Conservation (phyloP, 176 grass and related monocot species). For the Poa pratensis region DNA sequence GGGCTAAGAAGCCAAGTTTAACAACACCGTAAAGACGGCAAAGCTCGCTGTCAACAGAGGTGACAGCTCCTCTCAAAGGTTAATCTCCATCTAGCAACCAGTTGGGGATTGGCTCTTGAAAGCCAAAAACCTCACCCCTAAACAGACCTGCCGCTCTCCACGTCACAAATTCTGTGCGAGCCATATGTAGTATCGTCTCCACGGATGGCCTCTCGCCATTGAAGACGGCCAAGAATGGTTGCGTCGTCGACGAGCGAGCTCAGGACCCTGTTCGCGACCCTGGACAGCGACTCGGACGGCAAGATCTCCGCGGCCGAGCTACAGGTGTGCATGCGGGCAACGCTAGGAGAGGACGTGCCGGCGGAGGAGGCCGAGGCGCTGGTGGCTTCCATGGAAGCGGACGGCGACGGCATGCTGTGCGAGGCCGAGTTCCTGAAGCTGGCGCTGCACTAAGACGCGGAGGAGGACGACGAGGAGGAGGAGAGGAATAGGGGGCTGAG, state of each 20-base stretch:
- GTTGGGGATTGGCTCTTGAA: too few species aligned
- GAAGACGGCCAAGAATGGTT: conserved; percentile 32
- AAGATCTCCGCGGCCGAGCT: conserved; percentile 33
- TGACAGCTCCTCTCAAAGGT: too few species aligned
- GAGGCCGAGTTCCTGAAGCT: conserved; percentile 44
- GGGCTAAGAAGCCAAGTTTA: too few species aligned
- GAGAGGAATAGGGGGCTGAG: background rate
- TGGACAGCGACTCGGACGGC: conserved; percentile 44
- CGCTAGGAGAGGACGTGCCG: conserved; percentile 22
- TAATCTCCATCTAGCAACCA: too few species aligned
- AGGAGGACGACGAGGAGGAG: conserved; percentile 21
- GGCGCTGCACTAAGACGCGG: background rate
- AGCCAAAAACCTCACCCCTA: too few species aligned
- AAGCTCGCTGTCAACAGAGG: too few species aligned
- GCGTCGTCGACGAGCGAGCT: background rate
- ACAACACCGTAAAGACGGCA: too few species aligned
- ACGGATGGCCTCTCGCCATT: too few species aligned
- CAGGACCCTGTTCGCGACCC: conserved; percentile 4
- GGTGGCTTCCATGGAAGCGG: conserved; percentile 27
- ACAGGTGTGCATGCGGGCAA: background rate
- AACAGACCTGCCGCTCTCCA: too few species aligned
- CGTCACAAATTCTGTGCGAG: too few species aligned
- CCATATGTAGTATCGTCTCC: too few species aligned
- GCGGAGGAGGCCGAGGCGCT: conserved; percentile 25
- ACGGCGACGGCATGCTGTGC: conserved; percentile 51